Evolutionary conservation across 1,139 yeast genomes (phyloP).

Genomic region (Yamadazyma siamensis): DNA sequence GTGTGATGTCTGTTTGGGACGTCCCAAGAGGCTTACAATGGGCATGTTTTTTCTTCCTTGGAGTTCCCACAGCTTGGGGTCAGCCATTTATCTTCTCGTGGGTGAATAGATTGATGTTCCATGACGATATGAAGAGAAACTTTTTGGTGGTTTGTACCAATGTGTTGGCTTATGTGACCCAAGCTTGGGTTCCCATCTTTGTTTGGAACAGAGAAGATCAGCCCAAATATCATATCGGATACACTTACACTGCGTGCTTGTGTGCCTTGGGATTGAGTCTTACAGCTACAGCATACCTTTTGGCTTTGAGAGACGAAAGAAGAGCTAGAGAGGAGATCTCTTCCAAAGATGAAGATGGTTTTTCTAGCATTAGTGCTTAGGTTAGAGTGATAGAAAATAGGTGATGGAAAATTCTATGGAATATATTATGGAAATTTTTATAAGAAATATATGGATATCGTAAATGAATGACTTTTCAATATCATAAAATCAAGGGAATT

Average conservation of each 20-base stretch:
- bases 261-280: constrained; percentile 36
- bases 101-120: constrained; percentile 45
- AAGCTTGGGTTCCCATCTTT: constrained; percentile 46
- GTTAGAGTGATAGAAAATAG: too few relatives aligned
- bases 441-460: too few relatives aligned
- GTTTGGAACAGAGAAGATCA: constrained; percentile 50
- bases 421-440: too few relatives aligned
- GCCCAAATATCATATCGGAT: constrained; percentile 49
- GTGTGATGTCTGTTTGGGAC: constrained; percentile 43
- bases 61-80: constrained; percentile 44
- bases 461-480: too few relatives aligned
- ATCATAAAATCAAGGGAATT: constrained; percentile 28
- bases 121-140: constrained; percentile 50
- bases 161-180: constrained; percentile 49
- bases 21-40: constrained; percentile 48
- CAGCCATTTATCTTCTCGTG: constrained; percentile 52
- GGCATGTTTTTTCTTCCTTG: constrained; percentile 45
- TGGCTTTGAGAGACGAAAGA: constrained; percentile 41
- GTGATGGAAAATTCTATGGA: too few relatives aligned
- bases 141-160: constrained; percentile 50
- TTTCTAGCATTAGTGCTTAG: too few relatives aligned
- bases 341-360: too few relatives aligned
- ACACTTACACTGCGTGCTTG: constrained; percentile 47
- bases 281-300: constrained; percentile 28
- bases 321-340: too few relatives aligned